phyloP scores from a whole-genome alignment of 768 basidiomycete genomes.

The Podaxis rugospora region DNA sequence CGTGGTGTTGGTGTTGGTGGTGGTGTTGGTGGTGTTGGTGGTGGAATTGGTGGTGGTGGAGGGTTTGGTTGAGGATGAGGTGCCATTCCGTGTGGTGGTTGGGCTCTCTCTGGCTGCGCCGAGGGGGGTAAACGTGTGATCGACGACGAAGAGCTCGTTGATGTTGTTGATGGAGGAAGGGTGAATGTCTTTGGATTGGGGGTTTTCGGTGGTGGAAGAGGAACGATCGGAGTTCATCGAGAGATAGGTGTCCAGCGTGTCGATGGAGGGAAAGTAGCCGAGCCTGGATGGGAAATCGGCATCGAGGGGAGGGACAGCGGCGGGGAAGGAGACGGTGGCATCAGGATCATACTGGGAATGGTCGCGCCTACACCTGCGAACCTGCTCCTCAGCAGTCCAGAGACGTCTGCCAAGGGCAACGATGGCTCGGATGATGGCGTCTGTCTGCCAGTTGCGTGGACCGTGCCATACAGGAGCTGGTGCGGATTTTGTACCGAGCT shows the following conservation, averaged over 20 bases:
- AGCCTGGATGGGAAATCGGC: neutral
- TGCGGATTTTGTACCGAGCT: constrained; percentile 34
- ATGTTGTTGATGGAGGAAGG: neutral
- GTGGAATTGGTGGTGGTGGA: too few relatives aligned
- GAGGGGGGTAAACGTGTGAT: constrained; percentile 27
- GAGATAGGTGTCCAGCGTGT: neutral
- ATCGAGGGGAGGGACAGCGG: constrained; percentile 6
- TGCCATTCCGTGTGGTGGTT: neutral
- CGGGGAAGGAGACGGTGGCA: neutral
- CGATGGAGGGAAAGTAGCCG: neutral
- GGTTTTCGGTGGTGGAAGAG: neutral
- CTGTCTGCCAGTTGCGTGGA: constrained; percentile 51
- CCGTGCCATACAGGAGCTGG: constrained; percentile 49
- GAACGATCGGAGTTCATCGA: neutral
- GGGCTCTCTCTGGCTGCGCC: constrained; percentile 18
- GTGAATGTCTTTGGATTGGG: neutral
- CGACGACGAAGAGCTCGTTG: constrained; percentile 10
- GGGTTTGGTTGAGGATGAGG: too few relatives aligned
- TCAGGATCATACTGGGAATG: constrained; percentile 7
- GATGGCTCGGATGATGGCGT: constrained; percentile 49
- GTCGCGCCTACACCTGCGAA: neutral
- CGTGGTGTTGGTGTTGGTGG: too few relatives aligned
- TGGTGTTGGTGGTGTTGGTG: too few relatives aligned
- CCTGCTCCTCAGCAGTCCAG: constrained; percentile 48
- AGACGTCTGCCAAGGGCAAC: constrained; percentile 47